Evolutionary conservation across 2,329 filamentous ascomycete species (phyloP).

Genomic region (Colletotrichum higginsianum): DNA sequence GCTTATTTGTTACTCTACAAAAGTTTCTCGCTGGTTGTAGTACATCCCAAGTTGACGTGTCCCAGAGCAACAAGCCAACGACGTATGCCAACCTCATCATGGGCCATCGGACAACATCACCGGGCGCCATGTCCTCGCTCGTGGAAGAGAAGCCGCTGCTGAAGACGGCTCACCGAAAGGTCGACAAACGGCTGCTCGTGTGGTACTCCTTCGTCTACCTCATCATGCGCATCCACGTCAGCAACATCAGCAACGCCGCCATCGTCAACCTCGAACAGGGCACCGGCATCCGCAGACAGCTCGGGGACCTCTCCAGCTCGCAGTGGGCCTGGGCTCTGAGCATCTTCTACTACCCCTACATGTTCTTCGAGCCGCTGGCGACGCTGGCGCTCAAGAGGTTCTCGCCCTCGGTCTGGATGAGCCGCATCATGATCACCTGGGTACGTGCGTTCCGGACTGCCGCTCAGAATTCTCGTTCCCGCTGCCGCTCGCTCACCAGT

Average conservation of each 20-base stretch:
- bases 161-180: conserved; percentile 44
- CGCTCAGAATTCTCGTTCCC: no score
- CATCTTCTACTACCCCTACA: conserved; percentile 48
- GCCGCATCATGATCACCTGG: conserved; percentile 48
- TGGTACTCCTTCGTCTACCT: conserved; percentile 47
- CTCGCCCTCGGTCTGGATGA: conserved; percentile 47
- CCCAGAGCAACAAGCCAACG: background rate
- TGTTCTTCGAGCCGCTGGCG: conserved; percentile 47
- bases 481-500: background rate
- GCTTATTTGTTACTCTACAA: background rate
- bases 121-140: background rate
- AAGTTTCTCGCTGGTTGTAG: background rate
- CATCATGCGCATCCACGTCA: conserved; percentile 47
- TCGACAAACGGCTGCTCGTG: conserved; percentile 46
- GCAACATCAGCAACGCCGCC: conserved; percentile 48
- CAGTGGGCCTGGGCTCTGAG: conserved; percentile 48
- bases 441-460: conserved; percentile 12
- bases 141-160: conserved; percentile 28
- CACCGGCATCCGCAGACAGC: conserved; percentile 46
- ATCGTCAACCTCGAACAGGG: conserved; percentile 49
- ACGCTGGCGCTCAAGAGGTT: conserved; percentile 46
- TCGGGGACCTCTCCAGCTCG: conserved; percentile 44
- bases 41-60: background rate
- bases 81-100: background rate
- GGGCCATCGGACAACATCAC: background rate